Percentiles rank a stretch among this genome's conserved stretches.
Conservation (phyloP, 1,284 basidiomycete genomes). For the Jaminaea rosea region DNA sequence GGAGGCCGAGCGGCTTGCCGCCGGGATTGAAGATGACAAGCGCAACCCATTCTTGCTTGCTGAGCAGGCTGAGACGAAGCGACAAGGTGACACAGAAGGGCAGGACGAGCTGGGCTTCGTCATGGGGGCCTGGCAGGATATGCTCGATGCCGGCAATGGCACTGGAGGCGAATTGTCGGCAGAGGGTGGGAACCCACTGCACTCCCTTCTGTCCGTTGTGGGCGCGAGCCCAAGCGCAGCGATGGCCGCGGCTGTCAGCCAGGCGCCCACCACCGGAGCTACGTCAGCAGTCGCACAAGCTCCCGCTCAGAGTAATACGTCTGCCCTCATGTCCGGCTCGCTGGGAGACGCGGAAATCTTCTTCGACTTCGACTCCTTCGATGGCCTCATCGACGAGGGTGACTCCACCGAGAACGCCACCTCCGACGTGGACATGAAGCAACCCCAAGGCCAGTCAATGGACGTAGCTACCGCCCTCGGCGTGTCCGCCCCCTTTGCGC, state of each 20-base stretch:
- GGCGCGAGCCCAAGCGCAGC: background rate
- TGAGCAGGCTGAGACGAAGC: conserved; percentile 24
- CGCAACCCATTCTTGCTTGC: conserved; percentile 17
- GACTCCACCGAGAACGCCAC: background rate
- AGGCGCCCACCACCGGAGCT: background rate
- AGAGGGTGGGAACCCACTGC: conserved; percentile 13
- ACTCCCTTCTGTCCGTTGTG: conserved; percentile 19
- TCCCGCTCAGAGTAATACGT: background rate
- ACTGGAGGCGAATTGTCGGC: conserved; percentile 11
- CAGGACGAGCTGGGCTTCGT: conserved; percentile 20
- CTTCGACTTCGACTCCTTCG: conserved; percentile 34
- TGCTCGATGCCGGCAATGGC: conserved; percentile 13
- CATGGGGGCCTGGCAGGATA: conserved; percentile 29
- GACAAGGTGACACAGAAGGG: conserved; percentile 17
- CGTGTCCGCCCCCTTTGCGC: conserved; percentile 19
- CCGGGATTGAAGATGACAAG: conserved; percentile 12
- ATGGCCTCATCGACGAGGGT: conserved; percentile 8
- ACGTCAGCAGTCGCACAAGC: background rate
- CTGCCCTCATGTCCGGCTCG: background rate
- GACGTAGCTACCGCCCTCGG: conserved; percentile 19
- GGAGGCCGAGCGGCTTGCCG: conserved; percentile 6
- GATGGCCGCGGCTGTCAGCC: background rate
- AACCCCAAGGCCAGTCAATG: conserved; percentile 17
- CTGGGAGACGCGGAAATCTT: conserved; percentile 15
- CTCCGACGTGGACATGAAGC: conserved; percentile 9